These are phyloP conservation scores for Camellia sinensis DNA, from an alignment of 148 eudicot species.

Conservation along the genomic window DNA sequence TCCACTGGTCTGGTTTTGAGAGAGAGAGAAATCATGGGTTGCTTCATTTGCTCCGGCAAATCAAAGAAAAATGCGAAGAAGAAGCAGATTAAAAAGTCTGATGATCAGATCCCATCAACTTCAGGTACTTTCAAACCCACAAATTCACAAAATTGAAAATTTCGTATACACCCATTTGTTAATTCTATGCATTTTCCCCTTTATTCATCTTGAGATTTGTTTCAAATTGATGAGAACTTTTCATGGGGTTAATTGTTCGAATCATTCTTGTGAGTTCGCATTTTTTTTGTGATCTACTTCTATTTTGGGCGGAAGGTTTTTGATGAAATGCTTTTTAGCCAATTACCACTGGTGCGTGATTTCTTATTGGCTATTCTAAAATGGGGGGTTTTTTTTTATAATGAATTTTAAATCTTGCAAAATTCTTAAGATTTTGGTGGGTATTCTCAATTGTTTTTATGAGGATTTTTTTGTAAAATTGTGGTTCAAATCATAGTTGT, in stretches of 20 bases:
- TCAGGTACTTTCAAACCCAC: constrained; percentile 21
- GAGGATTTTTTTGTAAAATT: not conserved
- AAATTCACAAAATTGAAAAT: not conserved
- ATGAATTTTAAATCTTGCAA: not conserved
- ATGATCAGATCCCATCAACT: constrained; percentile 43
- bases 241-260: not conserved
- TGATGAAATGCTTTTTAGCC: not conserved
- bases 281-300: not conserved
- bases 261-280: not conserved
- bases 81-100: constrained; percentile 15
- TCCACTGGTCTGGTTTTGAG: not conserved
- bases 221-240: not conserved
- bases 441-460: not conserved
- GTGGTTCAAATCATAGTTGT: not conserved
- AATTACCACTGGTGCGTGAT: not conserved
- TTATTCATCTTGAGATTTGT: not conserved
- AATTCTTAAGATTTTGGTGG: not conserved
- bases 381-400: not conserved
- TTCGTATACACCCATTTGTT: no score
- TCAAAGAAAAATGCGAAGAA: constrained; percentile 32
- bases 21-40: constrained; percentile 29
- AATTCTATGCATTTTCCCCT: no score
- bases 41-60: constrained; percentile 35
- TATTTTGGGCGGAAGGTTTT: not conserved
- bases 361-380: not conserved